A percentile compares a stretch with the other conserved stretches of the same genome.
Evolutionary conservation across 108 stramenopile species (phyloP).

Genomic region (Skeletonema potamos): DNA sequence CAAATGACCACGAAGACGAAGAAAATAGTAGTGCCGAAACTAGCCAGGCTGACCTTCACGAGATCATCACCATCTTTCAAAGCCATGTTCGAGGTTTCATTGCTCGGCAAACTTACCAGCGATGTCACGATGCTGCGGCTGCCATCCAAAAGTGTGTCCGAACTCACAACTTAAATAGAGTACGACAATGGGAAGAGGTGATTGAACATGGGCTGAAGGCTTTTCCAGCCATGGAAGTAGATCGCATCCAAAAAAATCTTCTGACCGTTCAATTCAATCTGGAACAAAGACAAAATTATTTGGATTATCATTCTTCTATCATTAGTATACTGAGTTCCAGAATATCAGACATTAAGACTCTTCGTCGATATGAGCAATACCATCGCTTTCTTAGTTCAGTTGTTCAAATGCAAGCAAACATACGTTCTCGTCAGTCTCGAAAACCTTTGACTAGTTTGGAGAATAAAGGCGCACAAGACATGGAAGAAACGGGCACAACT

Average conservation of each 20-base stretch:
- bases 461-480: background rate
- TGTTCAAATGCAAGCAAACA: constrained; percentile 1
- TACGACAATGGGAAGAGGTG: background rate
- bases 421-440: constrained; percentile 1
- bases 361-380: constrained; percentile 2
- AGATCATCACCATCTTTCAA: constrained; percentile 9
- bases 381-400: background rate
- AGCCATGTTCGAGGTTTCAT: constrained; percentile 6
- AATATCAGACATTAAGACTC: constrained; percentile 1
- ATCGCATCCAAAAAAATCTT: background rate
- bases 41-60: background rate
- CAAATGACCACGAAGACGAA: background rate
- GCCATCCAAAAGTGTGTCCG: constrained; percentile 10
- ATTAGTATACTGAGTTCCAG: constrained; percentile 2
- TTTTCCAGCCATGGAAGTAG: background rate
- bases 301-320: constrained; percentile 15
- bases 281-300: constrained; percentile 19
- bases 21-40: background rate
- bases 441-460: background rate
- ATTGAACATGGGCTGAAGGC: background rate
- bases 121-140: constrained; percentile 3
- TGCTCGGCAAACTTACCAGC: background rate
- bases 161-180: constrained; percentile 2
- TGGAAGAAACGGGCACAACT: background rate
- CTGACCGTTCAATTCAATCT: background rate